These are phyloP conservation scores for Garcileccinum viscosum DNA, from an alignment of 1,284 basidiomycete genomes.

Conservation along the genomic window DNA sequence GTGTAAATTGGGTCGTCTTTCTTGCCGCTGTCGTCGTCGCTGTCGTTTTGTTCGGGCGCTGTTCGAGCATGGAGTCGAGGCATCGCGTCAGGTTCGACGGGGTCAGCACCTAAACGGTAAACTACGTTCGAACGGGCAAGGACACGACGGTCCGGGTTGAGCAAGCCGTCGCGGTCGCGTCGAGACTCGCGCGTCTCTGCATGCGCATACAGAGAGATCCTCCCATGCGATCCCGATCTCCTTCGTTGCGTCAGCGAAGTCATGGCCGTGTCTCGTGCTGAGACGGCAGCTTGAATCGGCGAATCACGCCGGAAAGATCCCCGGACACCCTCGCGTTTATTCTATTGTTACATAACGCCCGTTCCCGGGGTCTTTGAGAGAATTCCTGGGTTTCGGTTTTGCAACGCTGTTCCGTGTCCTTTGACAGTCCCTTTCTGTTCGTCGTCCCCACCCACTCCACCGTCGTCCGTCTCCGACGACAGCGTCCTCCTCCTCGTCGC, in stretches of 20 bases:
- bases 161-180: no score
- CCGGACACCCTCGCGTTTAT: not conserved
- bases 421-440: constrained; percentile 30
- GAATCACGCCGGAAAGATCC: not conserved
- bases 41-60: not conserved
- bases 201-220: not conserved
- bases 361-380: constrained; percentile 41
- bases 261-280: not conserved
- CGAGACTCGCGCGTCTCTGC: no score
- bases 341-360: constrained; percentile 22
- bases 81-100: not conserved
- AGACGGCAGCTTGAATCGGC: not conserved
- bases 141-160: no score
- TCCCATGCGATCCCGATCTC: not conserved
- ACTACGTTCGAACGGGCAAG: no score
- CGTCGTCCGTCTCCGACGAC: not conserved
- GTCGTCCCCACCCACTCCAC: not conserved
- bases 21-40: not conserved
- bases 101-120: not conserved
- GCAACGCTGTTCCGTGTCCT: constrained; percentile 40
- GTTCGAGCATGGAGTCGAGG: not conserved
- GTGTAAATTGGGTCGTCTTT: constrained; percentile 18
- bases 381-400: constrained; percentile 42
- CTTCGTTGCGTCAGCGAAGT: not conserved
- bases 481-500: constrained; percentile 31